Conservation (phyloP, 805 yeast species). For the Yarrowia hollandica region DNA sequence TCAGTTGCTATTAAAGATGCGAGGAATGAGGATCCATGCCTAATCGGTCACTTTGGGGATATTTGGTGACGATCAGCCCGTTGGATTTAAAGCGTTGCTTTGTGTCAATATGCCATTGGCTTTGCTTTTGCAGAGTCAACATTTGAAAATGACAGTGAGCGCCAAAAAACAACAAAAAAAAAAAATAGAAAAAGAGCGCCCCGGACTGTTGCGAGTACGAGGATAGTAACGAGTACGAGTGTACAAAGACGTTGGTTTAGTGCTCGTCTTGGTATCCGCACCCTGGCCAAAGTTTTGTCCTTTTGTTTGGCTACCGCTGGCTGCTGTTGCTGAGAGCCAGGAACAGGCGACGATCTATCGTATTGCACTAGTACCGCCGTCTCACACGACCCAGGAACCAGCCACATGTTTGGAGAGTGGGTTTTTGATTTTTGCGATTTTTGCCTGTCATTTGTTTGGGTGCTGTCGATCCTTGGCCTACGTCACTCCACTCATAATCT, state of each 20-base stretch:
- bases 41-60: conserved; percentile 19
- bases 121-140: background rate
- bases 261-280: too few relatives aligned
- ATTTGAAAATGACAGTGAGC: too few relatives aligned
- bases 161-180: background rate
- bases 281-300: too few relatives aligned
- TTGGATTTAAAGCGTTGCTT: conserved; percentile 7
- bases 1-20: conserved; percentile 7
- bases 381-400: conserved; percentile 1
- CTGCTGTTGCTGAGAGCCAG: background rate
- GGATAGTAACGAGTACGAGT: too few relatives aligned
- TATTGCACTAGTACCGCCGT: background rate
- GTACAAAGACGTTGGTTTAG: too few relatives aligned
- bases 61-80: conserved; percentile 11
- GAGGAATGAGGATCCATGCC: conserved; percentile 20
- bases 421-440: too few relatives aligned
- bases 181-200: background rate
- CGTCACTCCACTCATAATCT: background rate
- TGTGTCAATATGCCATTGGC: too few relatives aligned
- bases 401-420: background rate
- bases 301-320: too few relatives aligned
- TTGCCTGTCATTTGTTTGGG: background rate
- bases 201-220: too few relatives aligned
- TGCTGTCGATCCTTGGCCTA: background rate
- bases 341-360: background rate